Conservation (phyloP, 768 basidiomycete genomes). For the Leucosporidium creatinivorum region DNA sequence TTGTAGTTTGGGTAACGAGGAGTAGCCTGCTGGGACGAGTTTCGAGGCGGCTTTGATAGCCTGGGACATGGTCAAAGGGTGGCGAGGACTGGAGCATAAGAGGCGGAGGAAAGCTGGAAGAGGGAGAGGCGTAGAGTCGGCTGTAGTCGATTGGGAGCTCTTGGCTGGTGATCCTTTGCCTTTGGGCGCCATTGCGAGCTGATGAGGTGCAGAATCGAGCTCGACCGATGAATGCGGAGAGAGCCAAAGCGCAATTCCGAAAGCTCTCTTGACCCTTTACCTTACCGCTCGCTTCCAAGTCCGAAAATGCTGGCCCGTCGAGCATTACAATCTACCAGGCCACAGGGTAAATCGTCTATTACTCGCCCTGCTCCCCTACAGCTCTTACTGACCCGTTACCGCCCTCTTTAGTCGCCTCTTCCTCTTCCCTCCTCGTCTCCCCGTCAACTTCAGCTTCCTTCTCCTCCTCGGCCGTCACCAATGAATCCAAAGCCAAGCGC, state of each 20-base stretch:
- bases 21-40: conserved; percentile 41
- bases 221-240: too few species aligned
- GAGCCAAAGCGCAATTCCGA: too few species aligned
- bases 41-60: conserved; percentile 66
- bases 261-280: too few species aligned
- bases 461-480: conserved; percentile 28
- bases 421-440: neutral
- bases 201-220: too few species aligned
- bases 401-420: neutral
- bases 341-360: too few species aligned
- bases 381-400: neutral
- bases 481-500: conserved; percentile 34
- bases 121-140: conserved; percentile 47
- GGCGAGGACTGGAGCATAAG: conserved; percentile 52
- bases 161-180: neutral
- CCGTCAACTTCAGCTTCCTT: conserved; percentile 14
- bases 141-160: neutral
- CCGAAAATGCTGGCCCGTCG: too few species aligned
- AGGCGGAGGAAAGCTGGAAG: conserved; percentile 54
- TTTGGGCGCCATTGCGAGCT: neutral
- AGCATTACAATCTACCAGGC: too few species aligned
- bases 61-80: conserved; percentile 52
- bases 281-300: too few species aligned
- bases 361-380: neutral
- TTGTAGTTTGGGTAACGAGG: conserved; percentile 54